Evolutionary conservation across 805 yeast genomes (phyloP).

Genomic region (Schizosaccharomyces pombe): DNA sequence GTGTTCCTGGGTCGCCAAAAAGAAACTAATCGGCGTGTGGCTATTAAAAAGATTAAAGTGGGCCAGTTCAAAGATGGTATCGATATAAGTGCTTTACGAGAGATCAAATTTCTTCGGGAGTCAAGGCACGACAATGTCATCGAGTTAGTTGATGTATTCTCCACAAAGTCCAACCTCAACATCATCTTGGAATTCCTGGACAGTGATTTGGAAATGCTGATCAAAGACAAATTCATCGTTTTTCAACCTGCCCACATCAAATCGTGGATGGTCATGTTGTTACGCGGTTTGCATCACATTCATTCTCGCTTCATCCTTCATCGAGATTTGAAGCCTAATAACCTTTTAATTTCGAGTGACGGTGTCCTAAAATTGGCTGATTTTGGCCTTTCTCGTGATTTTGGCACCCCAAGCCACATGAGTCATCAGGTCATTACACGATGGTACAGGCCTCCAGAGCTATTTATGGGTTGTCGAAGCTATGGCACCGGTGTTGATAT

Average conservation of each 20-base stretch:
- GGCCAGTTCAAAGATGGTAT: slow-evolving; percentile 87
- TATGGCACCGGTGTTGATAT: slow-evolving; percentile 76
- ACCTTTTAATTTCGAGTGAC: slow-evolving; percentile 59
- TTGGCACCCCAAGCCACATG: slow-evolving; percentile 27
- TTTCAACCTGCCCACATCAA: slow-evolving; percentile 75
- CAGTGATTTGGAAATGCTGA: slow-evolving; percentile 70
- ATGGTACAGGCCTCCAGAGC: slow-evolving; percentile 95
- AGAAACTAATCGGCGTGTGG: slow-evolving; percentile 37
- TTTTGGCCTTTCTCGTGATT: slow-evolving; percentile 81
- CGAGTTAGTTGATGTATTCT: slow-evolving; percentile 69
- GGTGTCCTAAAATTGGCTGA: slow-evolving; percentile 88
- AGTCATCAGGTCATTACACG: slow-evolving; percentile 91
- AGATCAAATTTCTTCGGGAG: slow-evolving; percentile 71
- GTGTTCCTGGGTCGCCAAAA: slow-evolving; percentile 27
- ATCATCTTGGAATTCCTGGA: slow-evolving; percentile 85
- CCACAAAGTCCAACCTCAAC: slow-evolving; percentile 40
- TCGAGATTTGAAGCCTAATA: slow-evolving; percentile 24
- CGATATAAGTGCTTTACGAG: slow-evolving; percentile 93
- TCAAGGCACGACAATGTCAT: slow-evolving; percentile 58
- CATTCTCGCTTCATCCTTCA: slow-evolving; percentile 79
- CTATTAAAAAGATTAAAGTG: slow-evolving; percentile 86
- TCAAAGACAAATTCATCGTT: slow-evolving; percentile 51
- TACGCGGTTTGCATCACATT: slow-evolving; percentile 86
- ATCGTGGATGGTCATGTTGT: slow-evolving; percentile 82
- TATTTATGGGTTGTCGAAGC: slow-evolving; percentile 67